Base-by-base conservation (phyloP, 352 stramenopile species). In the Phytophthora cryptogea region DNA sequence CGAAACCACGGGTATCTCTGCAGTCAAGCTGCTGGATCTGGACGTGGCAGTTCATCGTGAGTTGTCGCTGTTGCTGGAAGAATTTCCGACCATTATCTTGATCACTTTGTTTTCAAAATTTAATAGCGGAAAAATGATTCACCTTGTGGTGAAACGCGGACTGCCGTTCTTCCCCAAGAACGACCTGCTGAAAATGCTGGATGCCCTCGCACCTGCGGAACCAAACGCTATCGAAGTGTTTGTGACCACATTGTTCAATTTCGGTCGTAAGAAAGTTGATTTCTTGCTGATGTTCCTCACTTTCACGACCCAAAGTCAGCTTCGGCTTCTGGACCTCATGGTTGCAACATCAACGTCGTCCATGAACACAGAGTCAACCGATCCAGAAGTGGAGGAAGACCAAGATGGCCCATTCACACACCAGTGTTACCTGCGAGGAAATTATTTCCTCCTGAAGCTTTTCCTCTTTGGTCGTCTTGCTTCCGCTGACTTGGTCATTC, bases 91-190 rank as follows among this genome's bases (percentile, higher is more conserved):
- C 4, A 75, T 80, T 28, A 75, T 78, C 16, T 61, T 81, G 31
- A 70, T 83, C 30, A 80, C 67, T 14, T 20, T 89, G 0, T 74
- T 85, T 13, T 35, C 57, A 1, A 89, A 85, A 46, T 86, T 90
- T 53, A 80, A 83, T 28, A 73, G 45, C n/a, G 66, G 76, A 13
- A 58, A 51, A 23, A 65, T 80, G 43, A 72, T 90, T 27, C 50
- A 47, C 5, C 58, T 65, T 1, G 41, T 89, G n/a, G 54, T 78
- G 6, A 68, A 62, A 7, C 58, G 54, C 8, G 70, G 68, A 2
- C 49, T 83, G 23, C 54, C 52, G 8, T 47, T 73, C 4, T 59
- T 88, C 26, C 66, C 74, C 8, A 81, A 76, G 45, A 72, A 62
- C 5, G 78, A 84, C 10, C 52, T 88, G 28, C 47, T 86, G 6